These are phyloP conservation scores for Exidia glandulosa DNA, from an alignment of 768 basidiomycete species.

Conservation along the genomic window DNA sequence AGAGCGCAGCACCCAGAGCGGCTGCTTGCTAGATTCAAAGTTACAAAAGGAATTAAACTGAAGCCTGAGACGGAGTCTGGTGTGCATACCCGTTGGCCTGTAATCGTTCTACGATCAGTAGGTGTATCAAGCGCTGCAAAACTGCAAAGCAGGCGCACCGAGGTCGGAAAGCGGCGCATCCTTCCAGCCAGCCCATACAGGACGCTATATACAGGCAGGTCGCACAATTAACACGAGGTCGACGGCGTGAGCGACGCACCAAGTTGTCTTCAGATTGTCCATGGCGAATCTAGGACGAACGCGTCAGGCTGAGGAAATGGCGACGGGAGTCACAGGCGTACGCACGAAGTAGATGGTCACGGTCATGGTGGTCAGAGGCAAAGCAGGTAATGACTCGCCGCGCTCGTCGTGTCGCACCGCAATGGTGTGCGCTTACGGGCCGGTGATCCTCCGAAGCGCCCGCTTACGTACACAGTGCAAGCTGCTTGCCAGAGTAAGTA, in stretches of 20 bases:
- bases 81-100: conserved; percentile 3
- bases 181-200: conserved; percentile 64
- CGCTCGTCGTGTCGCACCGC: no score
- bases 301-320: neutral
- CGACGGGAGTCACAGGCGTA: neutral
- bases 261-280: conserved; percentile 71
- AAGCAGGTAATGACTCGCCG: no score
- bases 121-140: neutral
- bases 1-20: conserved; percentile 46
- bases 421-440: no score
- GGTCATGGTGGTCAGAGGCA: neutral
- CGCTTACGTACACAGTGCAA: no score
- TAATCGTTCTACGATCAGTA: neutral
- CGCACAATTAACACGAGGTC: neutral
- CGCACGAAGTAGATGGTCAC: neutral
- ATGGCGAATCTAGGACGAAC: conserved; percentile 46
- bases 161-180: conserved; percentile 68
- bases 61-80: neutral
- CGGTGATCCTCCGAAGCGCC: no score
- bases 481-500: no score
- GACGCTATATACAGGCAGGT: conserved; percentile 23
- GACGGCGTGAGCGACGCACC: conserved; percentile 25
- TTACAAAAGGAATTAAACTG: neutral
- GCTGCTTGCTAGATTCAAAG: conserved; percentile 52
- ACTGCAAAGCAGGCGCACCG: no score